Evolutionary conservation across 805 yeast species (phyloP).

Genomic region (Hanseniaspora guilliermondii): DNA sequence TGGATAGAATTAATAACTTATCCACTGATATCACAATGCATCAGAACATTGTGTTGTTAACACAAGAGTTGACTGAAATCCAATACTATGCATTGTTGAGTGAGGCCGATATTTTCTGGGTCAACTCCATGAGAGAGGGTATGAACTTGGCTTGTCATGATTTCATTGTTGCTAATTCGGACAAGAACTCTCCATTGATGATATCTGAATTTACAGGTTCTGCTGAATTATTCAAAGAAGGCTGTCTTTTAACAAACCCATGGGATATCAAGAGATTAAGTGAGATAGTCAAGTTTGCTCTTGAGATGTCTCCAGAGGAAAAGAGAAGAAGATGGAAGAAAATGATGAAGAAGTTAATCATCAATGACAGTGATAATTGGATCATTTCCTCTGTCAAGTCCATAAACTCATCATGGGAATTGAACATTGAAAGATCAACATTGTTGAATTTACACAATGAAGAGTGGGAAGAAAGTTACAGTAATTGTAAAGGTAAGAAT

Average conservation of each 20-base stretch:
- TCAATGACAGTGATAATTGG: slow-evolving; percentile 70
- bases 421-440: slow-evolving; percentile 32
- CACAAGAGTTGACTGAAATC: slow-evolving; percentile 76
- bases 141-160: slow-evolving; percentile 95
- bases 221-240: slow-evolving; percentile 59
- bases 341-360: slow-evolving; percentile 45
- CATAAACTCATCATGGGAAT: slow-evolving; percentile 42
- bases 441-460: slow-evolving; percentile 26
- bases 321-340: slow-evolving; percentile 48
- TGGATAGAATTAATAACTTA: slow-evolving; percentile 71
- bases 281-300: slow-evolving; percentile 47
- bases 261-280: slow-evolving; percentile 70
- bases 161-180: slow-evolving; percentile 61
- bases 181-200: slow-evolving; percentile 66
- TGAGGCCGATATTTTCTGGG: slow-evolving; percentile 81
- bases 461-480: slow-evolving; percentile 24
- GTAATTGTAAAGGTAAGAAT: slow-evolving; percentile 19
- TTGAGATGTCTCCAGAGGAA: slow-evolving; percentile 53
- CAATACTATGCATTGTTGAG: slow-evolving; percentile 77
- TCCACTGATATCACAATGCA: slow-evolving; percentile 46
- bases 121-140: slow-evolving; percentile 89
- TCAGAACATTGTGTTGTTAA: slow-evolving; percentile 77
- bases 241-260: slow-evolving; percentile 74
- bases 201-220: slow-evolving; percentile 92
- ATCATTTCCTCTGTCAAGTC: slow-evolving; percentile 42